These are phyloP conservation scores for Phialocephala sp. DNA, from an alignment of 2,329 filamentous ascomycete species.

Conservation along the genomic window DNA sequence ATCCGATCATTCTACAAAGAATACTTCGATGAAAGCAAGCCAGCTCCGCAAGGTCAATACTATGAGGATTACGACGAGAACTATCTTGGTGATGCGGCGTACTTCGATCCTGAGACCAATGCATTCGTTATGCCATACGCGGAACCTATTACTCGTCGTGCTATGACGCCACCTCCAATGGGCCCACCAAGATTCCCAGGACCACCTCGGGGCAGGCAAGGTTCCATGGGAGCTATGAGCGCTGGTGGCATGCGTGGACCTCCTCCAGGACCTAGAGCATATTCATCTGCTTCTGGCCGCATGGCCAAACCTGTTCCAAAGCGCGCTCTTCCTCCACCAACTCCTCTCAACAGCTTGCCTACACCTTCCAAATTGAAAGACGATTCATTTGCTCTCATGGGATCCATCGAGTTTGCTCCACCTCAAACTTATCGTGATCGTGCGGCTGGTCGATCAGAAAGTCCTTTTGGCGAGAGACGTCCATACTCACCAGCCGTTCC, in stretches of 20 bases:
- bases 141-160: constrained; percentile 83
- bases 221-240: constrained; percentile 54
- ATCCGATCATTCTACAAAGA: constrained; percentile 99
- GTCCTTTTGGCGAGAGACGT: constrained; percentile 66
- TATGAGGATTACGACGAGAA: constrained; percentile 78
- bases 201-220: constrained; percentile 50
- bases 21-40: constrained; percentile 89
- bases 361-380: constrained; percentile 86
- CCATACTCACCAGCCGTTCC: constrained; percentile 78
- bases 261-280: constrained; percentile 60
- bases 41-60: constrained; percentile 53
- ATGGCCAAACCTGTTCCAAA: constrained; percentile 43
- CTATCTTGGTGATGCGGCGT: constrained; percentile 67
- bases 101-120: constrained; percentile 40
- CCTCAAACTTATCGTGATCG: constrained; percentile 70
- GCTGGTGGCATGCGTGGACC: constrained; percentile 30
- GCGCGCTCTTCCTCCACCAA: constrained; percentile 73
- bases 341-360: constrained; percentile 75
- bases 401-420: constrained; percentile 85
- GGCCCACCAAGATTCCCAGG: constrained; percentile 45
- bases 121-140: constrained; percentile 81
- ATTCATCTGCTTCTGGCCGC: constrained; percentile 63
- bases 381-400: constrained; percentile 73
- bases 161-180: constrained; percentile 90
- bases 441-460: constrained; percentile 70